Evolutionary conservation across 768 basidiomycete genomes (phyloP).

Genomic region (Cystobasidium onofrii): DNA sequence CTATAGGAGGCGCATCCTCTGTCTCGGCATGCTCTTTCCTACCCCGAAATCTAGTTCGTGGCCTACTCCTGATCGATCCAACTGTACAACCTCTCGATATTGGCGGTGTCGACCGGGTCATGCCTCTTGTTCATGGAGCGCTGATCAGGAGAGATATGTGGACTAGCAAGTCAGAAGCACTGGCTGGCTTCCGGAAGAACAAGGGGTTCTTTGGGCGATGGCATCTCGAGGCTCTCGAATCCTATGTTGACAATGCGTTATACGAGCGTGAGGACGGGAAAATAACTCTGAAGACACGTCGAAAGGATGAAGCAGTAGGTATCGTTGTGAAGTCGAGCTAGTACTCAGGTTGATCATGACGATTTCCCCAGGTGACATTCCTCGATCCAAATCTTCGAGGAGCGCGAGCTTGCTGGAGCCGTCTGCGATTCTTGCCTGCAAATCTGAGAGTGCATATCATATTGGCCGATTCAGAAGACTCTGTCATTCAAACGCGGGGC

Average conservation of each 20-base stretch:
- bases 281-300: conserved; percentile 35
- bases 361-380: conserved; percentile 30
- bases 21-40: conserved; percentile 47
- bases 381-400: conserved; percentile 27
- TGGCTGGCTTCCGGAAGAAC: conserved; percentile 50
- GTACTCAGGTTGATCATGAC: conserved; percentile 12
- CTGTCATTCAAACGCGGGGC: not conserved
- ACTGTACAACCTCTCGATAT: conserved; percentile 48
- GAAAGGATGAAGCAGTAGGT: conserved; percentile 37
- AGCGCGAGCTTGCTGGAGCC: not conserved
- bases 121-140: conserved; percentile 56
- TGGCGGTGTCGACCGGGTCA: conserved; percentile 46
- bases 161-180: conserved; percentile 62
- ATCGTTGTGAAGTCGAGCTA: conserved; percentile 4
- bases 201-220: conserved; percentile 57
- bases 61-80: conserved; percentile 53
- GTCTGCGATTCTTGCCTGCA: conserved; percentile 27
- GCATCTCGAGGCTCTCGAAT: conserved; percentile 33
- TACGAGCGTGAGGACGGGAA: not conserved
- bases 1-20: conserved; percentile 70
- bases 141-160: conserved; percentile 59
- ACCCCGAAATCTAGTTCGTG: conserved; percentile 43
- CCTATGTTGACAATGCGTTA: conserved; percentile 36
- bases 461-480: conserved; percentile 31
- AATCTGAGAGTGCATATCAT: conserved; percentile 37